Conservation (phyloP, 1,139 yeast species). For the Sugiyamaella castrensis region DNA sequence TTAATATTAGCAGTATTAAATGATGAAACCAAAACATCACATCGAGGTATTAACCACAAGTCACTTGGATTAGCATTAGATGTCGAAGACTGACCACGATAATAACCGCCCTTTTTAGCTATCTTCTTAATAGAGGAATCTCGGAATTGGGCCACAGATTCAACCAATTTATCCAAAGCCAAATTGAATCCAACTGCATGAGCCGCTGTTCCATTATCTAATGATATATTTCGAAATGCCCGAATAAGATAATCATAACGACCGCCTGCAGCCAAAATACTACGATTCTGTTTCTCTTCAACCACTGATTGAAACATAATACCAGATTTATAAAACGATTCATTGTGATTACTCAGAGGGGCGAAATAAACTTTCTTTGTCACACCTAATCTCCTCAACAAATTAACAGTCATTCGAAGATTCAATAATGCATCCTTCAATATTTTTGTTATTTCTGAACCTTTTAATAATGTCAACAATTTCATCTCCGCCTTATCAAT, state of each 20-base stretch:
- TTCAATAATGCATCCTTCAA: conserved; percentile 63
- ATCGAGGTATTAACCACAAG: conserved; percentile 43
- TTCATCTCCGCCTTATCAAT: conserved; percentile 61
- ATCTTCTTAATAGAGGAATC: conserved; percentile 23
- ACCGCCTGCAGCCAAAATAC: conserved; percentile 83
- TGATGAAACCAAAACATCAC: conserved; percentile 78
- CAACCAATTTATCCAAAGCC: conserved; percentile 58
- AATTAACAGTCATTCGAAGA: conserved; percentile 53
- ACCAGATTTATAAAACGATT: conserved; percentile 72
- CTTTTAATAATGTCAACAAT: conserved; percentile 67
- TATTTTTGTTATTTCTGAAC: conserved; percentile 53
- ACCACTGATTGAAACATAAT: conserved; percentile 84
- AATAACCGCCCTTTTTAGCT: conserved; percentile 21
- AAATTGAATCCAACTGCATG: conserved; percentile 85
- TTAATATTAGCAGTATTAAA: conserved; percentile 47
- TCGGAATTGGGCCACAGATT: conserved; percentile 44
- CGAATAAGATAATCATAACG: conserved; percentile 73
- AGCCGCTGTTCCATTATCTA: conserved; percentile 42
- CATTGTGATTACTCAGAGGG: conserved; percentile 81
- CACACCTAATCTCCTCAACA: conserved; percentile 59
- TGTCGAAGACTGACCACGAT: background rate
- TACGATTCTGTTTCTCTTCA: conserved; percentile 43
- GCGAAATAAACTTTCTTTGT: conserved; percentile 48
- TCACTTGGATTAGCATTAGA: conserved; percentile 29
- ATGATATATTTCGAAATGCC: conserved; percentile 54